Percentiles rank a stretch among this genome's conserved stretches.
phyloP scores from a whole-genome alignment of 345 rosid species.

The Cardiospermum halicacabum region DNA sequence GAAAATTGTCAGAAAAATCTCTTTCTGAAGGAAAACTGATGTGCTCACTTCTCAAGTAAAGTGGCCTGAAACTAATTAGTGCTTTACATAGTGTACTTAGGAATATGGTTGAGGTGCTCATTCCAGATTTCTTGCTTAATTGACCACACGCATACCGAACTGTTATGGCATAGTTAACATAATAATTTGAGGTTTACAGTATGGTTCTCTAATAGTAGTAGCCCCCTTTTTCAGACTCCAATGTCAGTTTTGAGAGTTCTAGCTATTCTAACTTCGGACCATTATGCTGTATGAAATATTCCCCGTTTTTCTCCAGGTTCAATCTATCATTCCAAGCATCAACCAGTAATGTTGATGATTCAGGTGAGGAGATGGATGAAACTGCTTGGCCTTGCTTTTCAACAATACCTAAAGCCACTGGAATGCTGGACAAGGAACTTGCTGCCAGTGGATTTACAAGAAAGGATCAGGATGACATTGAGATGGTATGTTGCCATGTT shows the following conservation, averaged over 20 bases:
- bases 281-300: background rate
- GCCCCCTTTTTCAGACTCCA: background rate
- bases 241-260: background rate
- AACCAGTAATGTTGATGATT: slow-evolving; percentile 32
- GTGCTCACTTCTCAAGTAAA: background rate
- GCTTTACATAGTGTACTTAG: too few relatives aligned
- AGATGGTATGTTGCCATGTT: slow-evolving; percentile 52
- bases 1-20: background rate
- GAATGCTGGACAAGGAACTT: slow-evolving; percentile 76
- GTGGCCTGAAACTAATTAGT: background rate
- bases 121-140: too few relatives aligned
- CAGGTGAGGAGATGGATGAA: slow-evolving; percentile 44
- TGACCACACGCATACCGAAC: too few relatives aligned
- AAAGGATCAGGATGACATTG: slow-evolving; percentile 82
- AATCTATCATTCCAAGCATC: slow-evolving; percentile 55
- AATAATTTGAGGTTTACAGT: background rate
- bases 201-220: background rate
- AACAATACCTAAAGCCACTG: slow-evolving; percentile 59
- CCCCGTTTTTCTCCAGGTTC: slow-evolving; percentile 39
- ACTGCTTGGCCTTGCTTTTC: slow-evolving; percentile 61
- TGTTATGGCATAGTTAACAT: too few relatives aligned
- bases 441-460: slow-evolving; percentile 90
- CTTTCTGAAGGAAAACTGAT: background rate
- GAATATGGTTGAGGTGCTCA: too few relatives aligned
- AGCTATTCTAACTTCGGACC: background rate